Conservation (phyloP, 2,329 filamentous ascomycete species). For the Pestalotiopsis sp. region DNA sequence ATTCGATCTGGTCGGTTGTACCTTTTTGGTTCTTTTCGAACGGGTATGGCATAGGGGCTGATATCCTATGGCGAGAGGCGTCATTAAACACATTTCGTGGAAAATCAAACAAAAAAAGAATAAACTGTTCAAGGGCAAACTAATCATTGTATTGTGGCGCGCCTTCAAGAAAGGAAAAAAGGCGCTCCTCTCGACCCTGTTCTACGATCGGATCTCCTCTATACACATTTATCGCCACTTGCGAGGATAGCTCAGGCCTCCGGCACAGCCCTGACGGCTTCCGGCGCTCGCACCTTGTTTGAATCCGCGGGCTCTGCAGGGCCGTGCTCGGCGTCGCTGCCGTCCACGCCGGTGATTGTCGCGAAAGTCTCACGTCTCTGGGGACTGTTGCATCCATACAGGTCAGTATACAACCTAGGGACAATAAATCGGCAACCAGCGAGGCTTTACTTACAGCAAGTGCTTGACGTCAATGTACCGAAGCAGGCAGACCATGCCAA, state of each 20-base stretch:
- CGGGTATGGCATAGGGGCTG: no score
- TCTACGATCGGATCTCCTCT: no score
- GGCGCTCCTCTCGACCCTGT: no score
- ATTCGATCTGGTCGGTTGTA: no score
- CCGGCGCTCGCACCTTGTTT: background rate
- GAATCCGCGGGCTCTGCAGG: background rate
- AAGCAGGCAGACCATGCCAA: conserved; percentile 45
- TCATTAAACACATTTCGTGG: no score
- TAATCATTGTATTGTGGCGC: no score
- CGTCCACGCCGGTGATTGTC: background rate
- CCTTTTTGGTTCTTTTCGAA: no score
- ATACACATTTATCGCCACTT: background rate
- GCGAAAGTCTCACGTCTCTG: conserved; percentile 1
- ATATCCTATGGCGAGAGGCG: no score
- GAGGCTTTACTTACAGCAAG: conserved; percentile 27
- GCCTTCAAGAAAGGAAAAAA: no score
- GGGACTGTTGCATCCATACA: background rate
- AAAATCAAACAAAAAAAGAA: no score
- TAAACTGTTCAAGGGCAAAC: no score
- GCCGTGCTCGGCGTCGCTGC: background rate
- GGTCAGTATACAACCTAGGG: background rate
- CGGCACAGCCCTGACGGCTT: conserved; percentile 2
- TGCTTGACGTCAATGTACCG: conserved; percentile 46
- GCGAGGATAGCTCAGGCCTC: background rate
- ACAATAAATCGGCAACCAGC: background rate